Evolutionary conservation across 2,329 filamentous ascomycete genomes (phyloP).

Genomic region (Monilinia aucupariae): DNA sequence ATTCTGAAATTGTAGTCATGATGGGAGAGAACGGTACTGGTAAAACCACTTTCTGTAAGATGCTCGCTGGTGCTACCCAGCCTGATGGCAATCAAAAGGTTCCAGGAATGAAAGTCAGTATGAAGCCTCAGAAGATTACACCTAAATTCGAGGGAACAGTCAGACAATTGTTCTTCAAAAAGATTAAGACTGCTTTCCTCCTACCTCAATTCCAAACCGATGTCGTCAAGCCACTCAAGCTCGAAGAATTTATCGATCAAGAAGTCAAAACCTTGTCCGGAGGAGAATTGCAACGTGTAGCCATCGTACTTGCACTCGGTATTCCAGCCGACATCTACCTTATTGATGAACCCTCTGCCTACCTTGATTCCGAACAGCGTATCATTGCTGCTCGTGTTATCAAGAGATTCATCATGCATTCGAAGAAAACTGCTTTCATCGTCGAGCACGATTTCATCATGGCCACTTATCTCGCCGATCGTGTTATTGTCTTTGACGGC

Average conservation of each 20-base stretch:
- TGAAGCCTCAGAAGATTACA: slow-evolving; percentile 99
- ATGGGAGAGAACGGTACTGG: slow-evolving; percentile 99
- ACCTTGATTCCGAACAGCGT: slow-evolving; percentile 98
- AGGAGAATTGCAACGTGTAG: slow-evolving; percentile 98
- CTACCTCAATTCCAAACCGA: slow-evolving; percentile 99
- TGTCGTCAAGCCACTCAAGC: slow-evolving; percentile 98
- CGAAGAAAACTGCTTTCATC: slow-evolving; percentile 98
- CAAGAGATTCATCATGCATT: slow-evolving; percentile 99
- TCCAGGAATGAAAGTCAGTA: slow-evolving; percentile 93
- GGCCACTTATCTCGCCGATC: slow-evolving; percentile 71
- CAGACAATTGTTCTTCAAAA: slow-evolving; percentile 98
- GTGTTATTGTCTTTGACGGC: slow-evolving; percentile 98
- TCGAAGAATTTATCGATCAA: slow-evolving; percentile 98
- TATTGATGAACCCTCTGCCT: slow-evolving; percentile 95
- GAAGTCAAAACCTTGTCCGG: slow-evolving; percentile 98
- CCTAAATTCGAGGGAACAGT: slow-evolving; percentile 97
- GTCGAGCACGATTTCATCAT: slow-evolving; percentile 99
- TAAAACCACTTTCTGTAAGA: slow-evolving; percentile 97
- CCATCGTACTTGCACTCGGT: slow-evolving; percentile 93
- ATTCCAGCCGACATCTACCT: slow-evolving; percentile 96
- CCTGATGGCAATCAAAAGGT: slow-evolving; percentile 75
- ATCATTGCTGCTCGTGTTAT: slow-evolving; percentile 96
- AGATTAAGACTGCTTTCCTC: slow-evolving; percentile 95
- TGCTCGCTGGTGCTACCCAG: slow-evolving; percentile 88
- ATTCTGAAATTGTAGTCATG: slow-evolving; percentile 98